A percentile compares a stretch with the other conserved stretches of the same genome.
These are phyloP conservation scores for Pleochaeta shiraiana DNA, from an alignment of 2,329 filamentous ascomycete genomes.

Conservation along the genomic window DNA sequence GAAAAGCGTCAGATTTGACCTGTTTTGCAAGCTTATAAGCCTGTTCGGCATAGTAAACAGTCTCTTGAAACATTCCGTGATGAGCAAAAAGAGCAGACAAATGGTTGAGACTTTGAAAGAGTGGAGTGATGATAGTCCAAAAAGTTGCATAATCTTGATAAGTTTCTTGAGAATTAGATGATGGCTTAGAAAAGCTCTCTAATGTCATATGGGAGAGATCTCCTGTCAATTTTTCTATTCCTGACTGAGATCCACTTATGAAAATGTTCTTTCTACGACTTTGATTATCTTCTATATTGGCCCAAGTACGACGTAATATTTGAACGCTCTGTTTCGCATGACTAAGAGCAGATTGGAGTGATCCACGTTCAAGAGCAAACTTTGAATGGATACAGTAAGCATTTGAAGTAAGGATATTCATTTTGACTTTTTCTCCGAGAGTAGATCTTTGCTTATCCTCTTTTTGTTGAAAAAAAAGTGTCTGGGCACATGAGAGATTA, in stretches of 20 bases:
- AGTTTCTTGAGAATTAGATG: background rate
- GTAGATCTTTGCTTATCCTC: slow-evolving; percentile 8
- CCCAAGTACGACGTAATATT: slow-evolving; percentile 21
- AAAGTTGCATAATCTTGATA: slow-evolving; percentile 35
- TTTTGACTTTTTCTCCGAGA: slow-evolving; percentile 11
- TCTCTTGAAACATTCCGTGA: slow-evolving; percentile 72
- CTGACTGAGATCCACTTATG: background rate
- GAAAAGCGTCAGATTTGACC: slow-evolving; percentile 20
- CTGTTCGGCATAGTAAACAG: slow-evolving; percentile 70
- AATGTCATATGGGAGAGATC: slow-evolving; percentile 19
- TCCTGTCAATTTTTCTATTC: slow-evolving; percentile 15
- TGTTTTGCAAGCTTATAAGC: slow-evolving; percentile 47
- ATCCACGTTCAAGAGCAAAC: slow-evolving; percentile 23
- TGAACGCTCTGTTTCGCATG: slow-evolving; percentile 36
- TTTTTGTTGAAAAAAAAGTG: slow-evolving; percentile 12
- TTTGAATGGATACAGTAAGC: slow-evolving; percentile 19
- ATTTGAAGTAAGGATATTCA: slow-evolving; percentile 18
- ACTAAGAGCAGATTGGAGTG: slow-evolving; percentile 33
- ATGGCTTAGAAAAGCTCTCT: background rate
- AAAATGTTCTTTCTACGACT: background rate
- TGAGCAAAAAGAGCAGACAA: slow-evolving; percentile 63
- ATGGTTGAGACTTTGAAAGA: slow-evolving; percentile 50
- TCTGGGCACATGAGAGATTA: slow-evolving; percentile 13
- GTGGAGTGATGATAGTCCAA: slow-evolving; percentile 55
- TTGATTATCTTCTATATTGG: slow-evolving; percentile 16